Base-by-base conservation (phyloP, 208 protist species). In the Porcisia hertigi region DNA sequence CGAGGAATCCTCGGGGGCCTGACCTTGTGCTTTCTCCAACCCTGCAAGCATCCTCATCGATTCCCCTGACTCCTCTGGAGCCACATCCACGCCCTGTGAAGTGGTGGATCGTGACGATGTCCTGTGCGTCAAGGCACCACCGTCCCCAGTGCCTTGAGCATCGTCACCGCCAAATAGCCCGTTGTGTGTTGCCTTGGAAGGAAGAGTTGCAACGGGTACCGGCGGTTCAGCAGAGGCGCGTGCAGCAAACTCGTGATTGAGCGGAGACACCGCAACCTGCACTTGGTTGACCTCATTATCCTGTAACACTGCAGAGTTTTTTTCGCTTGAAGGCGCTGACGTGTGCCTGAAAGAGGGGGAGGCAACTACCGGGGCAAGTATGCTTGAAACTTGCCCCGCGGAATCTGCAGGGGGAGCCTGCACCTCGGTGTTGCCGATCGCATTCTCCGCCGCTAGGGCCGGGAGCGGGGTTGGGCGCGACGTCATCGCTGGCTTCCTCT, bases 381-480 rank as follows among this genome's bases (percentile, higher is more conserved):
- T 75, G 70, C 70, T 80, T 30, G 75, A 36, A 69, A n/a, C 25
- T 30, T 45, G 16, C 5, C 57, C 70, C 6, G 76, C 69, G 36
- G 59, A 45, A 2, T 0, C 34, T 23, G 9, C 36, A 43, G 20
- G 3, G 0, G 52, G 39, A 20, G 6, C 18, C 45, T 55, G 57
- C 25, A 34, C 23, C 63, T 16, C 62, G 3, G 47, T n/a, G 45
- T 54, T 39, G 16, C 36, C 2, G 8, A 36, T 41, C 64, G 64
- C n/a, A 8, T 69, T 45, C 49, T 16, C 49, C 47, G 47, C 66
- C 1, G 45, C 25, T 11, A 11, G 2, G 23, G 54, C 1, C 14
- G 54, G 7, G 0, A 39, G 25, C 11, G 47, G 47, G 11, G 11
- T 12, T 0, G 47, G 47, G 47, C 1, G 8, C 8, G 62, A n/a